Conservation (phyloP, 2,329 filamentous ascomycete genomes). For the Drechslera avenae region DNA sequence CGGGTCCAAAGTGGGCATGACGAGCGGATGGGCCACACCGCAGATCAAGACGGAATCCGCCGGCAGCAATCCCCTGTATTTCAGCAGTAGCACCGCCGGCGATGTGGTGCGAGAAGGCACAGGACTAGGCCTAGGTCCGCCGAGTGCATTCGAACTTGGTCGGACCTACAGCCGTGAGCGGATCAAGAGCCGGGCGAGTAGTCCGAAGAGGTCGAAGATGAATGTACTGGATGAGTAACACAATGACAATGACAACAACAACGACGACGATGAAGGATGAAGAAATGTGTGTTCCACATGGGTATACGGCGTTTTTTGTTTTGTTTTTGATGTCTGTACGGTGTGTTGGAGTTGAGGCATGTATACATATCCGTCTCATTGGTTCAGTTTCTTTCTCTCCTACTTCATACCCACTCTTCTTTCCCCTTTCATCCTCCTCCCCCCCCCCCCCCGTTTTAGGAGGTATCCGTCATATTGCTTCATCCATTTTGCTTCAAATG, state of each 20-base stretch:
- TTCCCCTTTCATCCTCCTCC: no score
- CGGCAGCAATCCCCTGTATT: constrained; percentile 11
- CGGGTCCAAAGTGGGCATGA: constrained; percentile 60
- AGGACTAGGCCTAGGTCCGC: constrained; percentile 38
- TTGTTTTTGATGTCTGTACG: no score
- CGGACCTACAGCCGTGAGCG: constrained; percentile 87
- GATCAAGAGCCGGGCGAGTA: constrained; percentile 60
- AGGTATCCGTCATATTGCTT: no score
- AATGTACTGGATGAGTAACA: constrained; percentile 28
- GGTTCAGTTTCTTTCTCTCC: no score
- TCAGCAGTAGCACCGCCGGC: constrained; percentile 27
- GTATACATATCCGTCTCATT: no score
- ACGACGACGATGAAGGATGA: no score
- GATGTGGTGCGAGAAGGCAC: constrained; percentile 39
- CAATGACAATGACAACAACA: neutral
- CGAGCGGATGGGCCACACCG: constrained; percentile 72
- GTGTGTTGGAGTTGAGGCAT: no score
- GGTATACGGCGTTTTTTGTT: no score
- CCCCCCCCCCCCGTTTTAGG: no score
- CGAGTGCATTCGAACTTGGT: constrained; percentile 60
- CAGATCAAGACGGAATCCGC: constrained; percentile 54
- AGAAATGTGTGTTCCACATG: no score
- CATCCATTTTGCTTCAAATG: no score
- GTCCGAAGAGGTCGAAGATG: constrained; percentile 51
- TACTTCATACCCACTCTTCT: no score